Evolutionary conservation across 352 stramenopile species (phyloP).

Genomic region (Blastocystis sp.): DNA sequence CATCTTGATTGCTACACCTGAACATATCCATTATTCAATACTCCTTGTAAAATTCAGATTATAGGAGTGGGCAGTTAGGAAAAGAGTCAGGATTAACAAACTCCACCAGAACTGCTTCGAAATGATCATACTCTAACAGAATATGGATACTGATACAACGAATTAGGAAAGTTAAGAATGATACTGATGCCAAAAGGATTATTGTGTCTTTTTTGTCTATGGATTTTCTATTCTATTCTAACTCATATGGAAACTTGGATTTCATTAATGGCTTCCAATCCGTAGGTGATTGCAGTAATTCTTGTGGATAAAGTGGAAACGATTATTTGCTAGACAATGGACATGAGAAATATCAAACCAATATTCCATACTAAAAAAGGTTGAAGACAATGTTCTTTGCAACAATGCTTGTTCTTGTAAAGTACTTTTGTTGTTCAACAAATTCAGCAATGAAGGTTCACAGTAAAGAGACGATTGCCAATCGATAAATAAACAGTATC

Average conservation of each 20-base stretch:
- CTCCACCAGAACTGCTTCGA: background rate
- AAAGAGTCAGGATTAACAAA: background rate
- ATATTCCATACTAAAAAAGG: slow-evolving; percentile 75
- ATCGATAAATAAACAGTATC: slow-evolving; percentile 9
- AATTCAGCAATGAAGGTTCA: background rate
- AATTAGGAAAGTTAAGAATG: background rate
- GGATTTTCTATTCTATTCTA: slow-evolving; percentile 79
- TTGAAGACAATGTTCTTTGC: slow-evolving; percentile 79
- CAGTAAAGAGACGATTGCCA: slow-evolving; percentile 13
- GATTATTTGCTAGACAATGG: slow-evolving; percentile 76
- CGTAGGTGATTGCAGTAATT: slow-evolving; percentile 79
- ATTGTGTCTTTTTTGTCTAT: slow-evolving; percentile 77
- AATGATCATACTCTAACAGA: background rate
- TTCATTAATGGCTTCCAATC: slow-evolving; percentile 78
- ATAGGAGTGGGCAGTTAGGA: background rate
- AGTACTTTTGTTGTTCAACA: background rate
- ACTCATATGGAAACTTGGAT: slow-evolving; percentile 79
- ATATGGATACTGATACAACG: background rate
- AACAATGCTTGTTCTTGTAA: background rate
- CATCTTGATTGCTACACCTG: background rate
- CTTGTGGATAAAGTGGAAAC: slow-evolving; percentile 81
- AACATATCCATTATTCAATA: background rate
- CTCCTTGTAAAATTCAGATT: slow-evolving; percentile 13
- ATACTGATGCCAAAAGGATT: slow-evolving; percentile 67
- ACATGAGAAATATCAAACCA: slow-evolving; percentile 72